Evolutionary conservation across 2,329 filamentous ascomycete genomes (phyloP), one percentile per base, ranked within the genome.

Genomic region (Fusarium albidum): DNA sequence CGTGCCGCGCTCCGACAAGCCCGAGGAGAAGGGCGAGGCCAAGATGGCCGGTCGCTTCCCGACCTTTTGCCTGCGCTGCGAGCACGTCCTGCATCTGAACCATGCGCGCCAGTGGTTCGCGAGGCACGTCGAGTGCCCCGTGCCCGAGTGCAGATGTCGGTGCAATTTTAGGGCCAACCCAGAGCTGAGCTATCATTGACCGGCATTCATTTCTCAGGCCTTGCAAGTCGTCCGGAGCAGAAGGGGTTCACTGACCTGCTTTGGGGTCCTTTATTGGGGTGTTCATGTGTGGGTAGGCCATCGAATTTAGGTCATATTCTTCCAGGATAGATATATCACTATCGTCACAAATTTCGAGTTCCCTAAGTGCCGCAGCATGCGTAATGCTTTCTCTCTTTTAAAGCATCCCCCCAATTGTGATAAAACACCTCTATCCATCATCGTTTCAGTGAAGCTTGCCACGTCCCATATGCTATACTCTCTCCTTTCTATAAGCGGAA

Each of bases 51-150:
- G 82, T 3, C 77, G 80, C 38, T 89, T 89, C 65, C 84, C 85
- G n/a, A 88, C 84, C 0, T 89, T 89, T 65, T 90, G 87, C 56
- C 76, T 89, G 35, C 80, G 81, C 61, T 90, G 87, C 68, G 85
- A 88, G 65, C 87, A 90, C 66, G 85, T 87, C 9, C 72, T 86
- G 65, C 87, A 90, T 63, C 76, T 88, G 51, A 86, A 89, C 62
- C 87, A 89, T 67, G 85, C 86, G 6, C 73, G 84, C 61, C 79
- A 83, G 71, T 90, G 87, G 87, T 90, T 89, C 64, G 75, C 79
- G 7, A 73, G 83, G 27, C 86, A 89, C 60, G 78, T 79, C 25
- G 85, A 89, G 71, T 89, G 87, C 65, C 86, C 87, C 0, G 85
- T 89, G 42, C 85, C 87, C 1, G 86, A 89, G 71, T 90, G 87